A percentile compares a stretch with the other conserved stretches of the same genome.
These are phyloP conservation scores for Colletotrichum spaethianum DNA, from an alignment of 2,329 filamentous ascomycete genomes.

Conservation along the genomic window DNA sequence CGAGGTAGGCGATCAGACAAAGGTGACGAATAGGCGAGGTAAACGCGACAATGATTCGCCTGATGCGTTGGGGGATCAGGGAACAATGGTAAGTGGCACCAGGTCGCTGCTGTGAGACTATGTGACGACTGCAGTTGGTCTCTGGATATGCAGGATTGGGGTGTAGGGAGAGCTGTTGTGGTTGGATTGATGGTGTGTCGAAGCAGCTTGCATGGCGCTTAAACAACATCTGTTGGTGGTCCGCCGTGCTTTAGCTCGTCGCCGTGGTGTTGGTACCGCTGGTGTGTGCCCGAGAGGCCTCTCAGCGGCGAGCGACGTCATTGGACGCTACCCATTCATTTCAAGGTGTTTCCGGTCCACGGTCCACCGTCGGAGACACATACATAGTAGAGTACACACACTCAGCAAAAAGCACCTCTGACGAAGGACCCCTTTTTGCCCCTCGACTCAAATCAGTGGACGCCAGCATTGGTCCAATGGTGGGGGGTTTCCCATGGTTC, in stretches of 20 bases:
- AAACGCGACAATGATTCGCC: slow-evolving; percentile 29
- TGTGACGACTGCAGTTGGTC: slow-evolving; percentile 21
- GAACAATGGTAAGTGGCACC: slow-evolving; percentile 2
- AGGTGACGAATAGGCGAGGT: slow-evolving; percentile 21
- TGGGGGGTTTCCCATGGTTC: slow-evolving; percentile 1
- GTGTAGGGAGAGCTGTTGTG: slow-evolving; percentile 32
- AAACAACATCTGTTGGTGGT: slow-evolving; percentile 28
- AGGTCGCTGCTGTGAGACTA: background rate
- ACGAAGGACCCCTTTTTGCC: slow-evolving; percentile 25
- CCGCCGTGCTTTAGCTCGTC: slow-evolving; percentile 23
- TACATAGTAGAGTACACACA: too few species aligned
- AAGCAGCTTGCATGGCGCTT: slow-evolving; percentile 41
- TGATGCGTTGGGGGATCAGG: background rate
- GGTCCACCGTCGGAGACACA: background rate
- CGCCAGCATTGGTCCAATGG: background rate
- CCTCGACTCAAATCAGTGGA: slow-evolving; percentile 8
- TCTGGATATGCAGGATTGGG: slow-evolving; percentile 16
- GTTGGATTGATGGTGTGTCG: slow-evolving; percentile 35
- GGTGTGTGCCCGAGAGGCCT: slow-evolving; percentile 38
- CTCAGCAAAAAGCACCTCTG: background rate
- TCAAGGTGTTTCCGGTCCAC: slow-evolving; percentile 26
- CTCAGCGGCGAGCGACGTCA: slow-evolving; percentile 38
- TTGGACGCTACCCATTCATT: slow-evolving; percentile 20
- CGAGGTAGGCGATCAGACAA: slow-evolving; percentile 22
- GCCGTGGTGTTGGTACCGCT: slow-evolving; percentile 12